Evolutionary conservation across 495 filamentous ascomycete genomes (phyloP), one percentile per base, ranked within the genome.

Genomic region (Penicillium salamii): DNA sequence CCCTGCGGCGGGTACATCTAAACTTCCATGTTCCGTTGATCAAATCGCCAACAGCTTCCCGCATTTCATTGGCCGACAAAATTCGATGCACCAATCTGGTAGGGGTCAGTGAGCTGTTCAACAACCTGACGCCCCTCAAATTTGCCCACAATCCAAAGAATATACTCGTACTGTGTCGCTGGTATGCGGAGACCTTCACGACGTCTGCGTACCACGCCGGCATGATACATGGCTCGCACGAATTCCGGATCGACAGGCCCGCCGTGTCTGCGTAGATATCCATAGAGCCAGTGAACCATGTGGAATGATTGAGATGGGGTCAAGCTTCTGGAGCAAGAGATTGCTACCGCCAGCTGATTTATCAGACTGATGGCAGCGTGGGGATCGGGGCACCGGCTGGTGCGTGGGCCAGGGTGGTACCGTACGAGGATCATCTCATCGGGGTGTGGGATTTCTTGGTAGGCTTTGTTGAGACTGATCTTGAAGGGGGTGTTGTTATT

Each of bases 171-270:
- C 43, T 61, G 67, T 37, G 46, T 47, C 5, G 38, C 32, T 4
- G 66, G 46, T 3, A 77, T 54, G 11, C 52, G 52, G 2, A 38
- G 49, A 7, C 66, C 68, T 18, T 62, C 60, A 17, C 63, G 55
- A 29, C 69, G 66, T 46, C 58, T 71, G 8, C 75, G 58, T 13
- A 68, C 67, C 15, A 78, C 58, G 20, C 71, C 75, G 36, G 72
- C 72, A 61, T 76, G 71, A 45, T 73, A 74, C 65, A 77, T 54
- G 3, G 75, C 70, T 18, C 73, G 71, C 8, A 65, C 68, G 20
- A 78, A 42, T 13, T 52, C 49, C 2, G 70, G 67, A 33, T 65
- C 53, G n/a, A 76, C 59, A 23, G 72, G 74, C 7, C 63, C 71
- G 33, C 61, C 50, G 42, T 75, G 67, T 32, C 50, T 54, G 9